Evolutionary conservation across 2,329 filamentous ascomycete genomes (phyloP), one percentile per base, ranked within the genome.

Genomic region (Whalleya microplaca): DNA sequence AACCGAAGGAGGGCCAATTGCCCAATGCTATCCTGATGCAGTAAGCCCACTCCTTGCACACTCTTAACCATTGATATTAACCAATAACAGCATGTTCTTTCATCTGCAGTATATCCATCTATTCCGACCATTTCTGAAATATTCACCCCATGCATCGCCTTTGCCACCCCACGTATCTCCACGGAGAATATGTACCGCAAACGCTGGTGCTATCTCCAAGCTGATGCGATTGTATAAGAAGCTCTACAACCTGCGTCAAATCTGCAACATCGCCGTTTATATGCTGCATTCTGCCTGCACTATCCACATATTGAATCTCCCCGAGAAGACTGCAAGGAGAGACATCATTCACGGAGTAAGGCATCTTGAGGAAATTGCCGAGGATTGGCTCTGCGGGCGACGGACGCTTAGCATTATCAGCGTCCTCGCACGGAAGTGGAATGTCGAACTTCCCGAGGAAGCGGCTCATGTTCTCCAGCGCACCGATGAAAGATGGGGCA

Each of bases 211-310:
- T 62, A 95, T 98, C 53, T 97, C 93, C 0, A 98, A 97, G 69
- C 79, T 97, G n/a, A 88, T 97, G 76, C 87, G 95, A 0, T 78
- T 97, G 1, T 99, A 98, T 76, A 97, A 96, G 73, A 91, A 94
- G 64, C 88, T 88, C 1, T 96, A 96, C 73, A 92, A 94, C 9
- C 77, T 98, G 12, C 87, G 92, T 3, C 94, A 98, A 71, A 96
- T 99, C 32, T 96, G 91, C 76, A 98, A 98, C 69, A 92, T 98
- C 66, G 93, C 90, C 2, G 92, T 98, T 0, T 99, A 99, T 73
- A 97, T 98, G 75, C 83, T 90, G 0, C 94, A 98, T 72, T 95
- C 92, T 3, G 93, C 95, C 27, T 96, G 92, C 71, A 97, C 92
- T 0, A 96, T 98, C 41, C 95, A 98, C 68, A 78, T 99, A 19